Base-by-base conservation (phyloP, 768 basidiomycete genomes). In the Coprinopsis marcescibilis region DNA sequence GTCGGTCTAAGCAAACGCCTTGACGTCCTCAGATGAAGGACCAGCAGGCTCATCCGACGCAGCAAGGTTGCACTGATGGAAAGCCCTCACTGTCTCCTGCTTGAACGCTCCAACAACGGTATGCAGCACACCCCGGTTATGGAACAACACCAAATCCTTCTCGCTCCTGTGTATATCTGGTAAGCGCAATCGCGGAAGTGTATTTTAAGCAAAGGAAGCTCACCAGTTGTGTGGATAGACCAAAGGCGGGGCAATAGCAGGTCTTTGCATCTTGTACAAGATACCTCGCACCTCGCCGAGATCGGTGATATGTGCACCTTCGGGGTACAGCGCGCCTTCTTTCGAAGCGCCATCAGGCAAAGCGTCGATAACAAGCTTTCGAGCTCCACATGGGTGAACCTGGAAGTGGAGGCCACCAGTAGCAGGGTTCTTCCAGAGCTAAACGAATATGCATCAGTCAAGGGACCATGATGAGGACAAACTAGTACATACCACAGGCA, bases 391-490 rank as follows among this genome's bases (percentile, higher is more conserved):
- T 3, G 88, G 91, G 60, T 95, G 93, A 3, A 95, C 92, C 60
- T 97, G 80, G 68, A 94, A 83, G 60, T 94, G 89, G 17, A 97
- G 73, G 1, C 70, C 69, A 20, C 83, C 81, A 11, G 91, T 95
- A 6, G 80, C 77, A 1, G 91, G 89, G 64, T 94, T 95, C 73
- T 94, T 94, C 93, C 93, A 95, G 5, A 85, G 61, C 85, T 91
- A 51, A 13, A 42, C 19, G 23, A n/a, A 35, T 24, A 24, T 46
- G 20, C 40, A 27, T 40, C 35, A 36, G 21, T 40, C 35, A 12
- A 7, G 10, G 10, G 20, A 10, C 35, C 8, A 12, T 7, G 10
- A 38, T 34, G 21, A 55, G 72, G 35, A 50, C 76, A 53, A 32
- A 13, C n/a, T 23, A 24, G 36, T 24, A 62, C 67, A 49, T 48